These are phyloP conservation scores for Gastrolobium bilobum DNA, from an alignment of 306 rosid genomes.

Conservation along the genomic window DNA sequence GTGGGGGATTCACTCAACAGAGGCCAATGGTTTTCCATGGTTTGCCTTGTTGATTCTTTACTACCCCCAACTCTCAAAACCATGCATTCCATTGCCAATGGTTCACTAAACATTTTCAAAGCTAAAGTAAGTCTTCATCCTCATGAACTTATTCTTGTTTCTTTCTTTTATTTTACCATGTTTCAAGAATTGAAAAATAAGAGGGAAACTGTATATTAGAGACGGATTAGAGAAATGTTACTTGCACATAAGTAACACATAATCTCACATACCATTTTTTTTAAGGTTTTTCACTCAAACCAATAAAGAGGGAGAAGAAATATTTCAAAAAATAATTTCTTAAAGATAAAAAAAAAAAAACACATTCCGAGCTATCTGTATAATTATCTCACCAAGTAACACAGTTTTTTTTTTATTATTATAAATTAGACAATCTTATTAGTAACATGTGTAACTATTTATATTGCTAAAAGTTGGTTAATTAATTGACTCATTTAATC, in stretches of 20 bases:
- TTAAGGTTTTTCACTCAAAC: background rate
- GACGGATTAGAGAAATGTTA: background rate
- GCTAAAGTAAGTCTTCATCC: conserved; percentile 62
- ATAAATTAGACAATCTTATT: background rate
- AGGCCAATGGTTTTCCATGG: conserved; percentile 97
- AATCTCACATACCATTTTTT: background rate
- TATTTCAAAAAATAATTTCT: background rate
- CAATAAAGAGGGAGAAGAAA: background rate
- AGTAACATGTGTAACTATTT: conserved; percentile 15
- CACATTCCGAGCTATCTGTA: background rate
- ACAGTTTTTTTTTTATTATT: too few species aligned
- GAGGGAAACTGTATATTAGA: background rate
- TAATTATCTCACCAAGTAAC: too few species aligned
- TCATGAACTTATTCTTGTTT: conserved; percentile 5
- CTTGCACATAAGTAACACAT: background rate
- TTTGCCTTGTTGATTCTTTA: conserved; percentile 72
- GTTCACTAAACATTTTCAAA: conserved; percentile 74
- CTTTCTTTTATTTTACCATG: background rate
- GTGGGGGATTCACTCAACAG: conserved; percentile 93
- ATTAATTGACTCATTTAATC: background rate
- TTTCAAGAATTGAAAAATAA: background rate
- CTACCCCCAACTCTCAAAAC: conserved; percentile 60
- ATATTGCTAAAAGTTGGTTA: conserved; percentile 1
- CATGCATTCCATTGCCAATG: conserved; percentile 73
- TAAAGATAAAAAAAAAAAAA: background rate